phyloP scores from a whole-genome alignment of 768 basidiomycete genomes.

The Trametes villosa region DNA sequence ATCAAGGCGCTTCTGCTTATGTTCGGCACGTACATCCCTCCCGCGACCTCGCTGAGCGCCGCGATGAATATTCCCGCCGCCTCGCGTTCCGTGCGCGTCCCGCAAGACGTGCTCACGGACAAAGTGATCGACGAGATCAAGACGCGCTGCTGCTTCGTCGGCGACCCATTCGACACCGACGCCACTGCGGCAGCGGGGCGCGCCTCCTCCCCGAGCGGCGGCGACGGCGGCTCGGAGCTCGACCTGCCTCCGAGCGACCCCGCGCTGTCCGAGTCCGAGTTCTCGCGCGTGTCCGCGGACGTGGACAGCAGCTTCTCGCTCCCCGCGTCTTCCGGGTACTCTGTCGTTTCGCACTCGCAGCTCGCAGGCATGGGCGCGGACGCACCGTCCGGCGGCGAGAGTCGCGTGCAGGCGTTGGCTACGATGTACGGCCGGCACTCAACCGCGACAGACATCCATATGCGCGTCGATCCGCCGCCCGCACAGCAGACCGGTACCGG shows the following conservation, averaged over 20 bases:
- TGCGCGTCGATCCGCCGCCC: slow-evolving; percentile 69
- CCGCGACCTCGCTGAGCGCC: slow-evolving; percentile 70
- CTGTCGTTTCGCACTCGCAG: slow-evolving; percentile 52
- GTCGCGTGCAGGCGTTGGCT: slow-evolving; percentile 65
- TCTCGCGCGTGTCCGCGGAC: slow-evolving; percentile 53
- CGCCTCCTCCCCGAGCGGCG: slow-evolving; percentile 33
- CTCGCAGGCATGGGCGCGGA: slow-evolving; percentile 31
- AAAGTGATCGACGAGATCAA: slow-evolving; percentile 88
- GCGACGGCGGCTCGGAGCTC: slow-evolving; percentile 46
- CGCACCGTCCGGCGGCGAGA: slow-evolving; percentile 44
- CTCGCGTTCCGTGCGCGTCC: slow-evolving; percentile 68
- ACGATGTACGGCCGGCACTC: slow-evolving; percentile 77
- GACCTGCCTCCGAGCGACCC: slow-evolving; percentile 55
- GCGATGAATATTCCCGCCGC: slow-evolving; percentile 65
- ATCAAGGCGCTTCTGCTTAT: slow-evolving; percentile 80
- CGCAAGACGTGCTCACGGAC: slow-evolving; percentile 80
- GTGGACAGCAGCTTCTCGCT: slow-evolving; percentile 50
- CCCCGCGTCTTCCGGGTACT: slow-evolving; percentile 63
- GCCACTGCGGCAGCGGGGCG: slow-evolving; percentile 18
- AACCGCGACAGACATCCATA: slow-evolving; percentile 72
- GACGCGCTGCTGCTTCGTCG: slow-evolving; percentile 88
- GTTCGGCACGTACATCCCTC: slow-evolving; percentile 86
- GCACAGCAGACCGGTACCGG: slow-evolving; percentile 74
- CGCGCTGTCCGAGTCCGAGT: slow-evolving; percentile 70
- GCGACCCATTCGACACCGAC: slow-evolving; percentile 53